Evolutionary conservation across 2,329 filamentous ascomycete genomes (phyloP), one percentile per base, ranked within the genome.

Genomic region (Alternaria sp.): DNA sequence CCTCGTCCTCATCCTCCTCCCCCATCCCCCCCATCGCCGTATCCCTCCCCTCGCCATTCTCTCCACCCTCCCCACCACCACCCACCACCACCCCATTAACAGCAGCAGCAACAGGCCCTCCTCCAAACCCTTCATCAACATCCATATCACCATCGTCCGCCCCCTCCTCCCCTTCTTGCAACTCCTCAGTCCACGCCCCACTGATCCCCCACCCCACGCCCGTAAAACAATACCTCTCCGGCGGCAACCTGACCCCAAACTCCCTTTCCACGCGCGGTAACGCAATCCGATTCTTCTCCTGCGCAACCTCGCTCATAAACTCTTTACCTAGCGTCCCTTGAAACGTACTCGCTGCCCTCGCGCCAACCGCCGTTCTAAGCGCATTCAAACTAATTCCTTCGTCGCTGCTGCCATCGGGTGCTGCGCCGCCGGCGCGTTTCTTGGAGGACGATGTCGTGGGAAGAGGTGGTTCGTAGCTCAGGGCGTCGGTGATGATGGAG

Each of bases 281-380:
- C 54, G 72, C 74, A 56, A 65, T 74, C 23, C 60, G 52, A 84
- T 93, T 70, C 65, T 81, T 78, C 39, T 77, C 75, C 3, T 54
- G 61, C 46, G 75, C 91, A n/a, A 92, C 80, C 73, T 93, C 90
- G 56, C 88, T 80, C 80, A 93, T 83, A 76, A 90, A 93, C 65
- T 94, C 91, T 73, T 93, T 93, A 0, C 86, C 85, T 80, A 71
- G 83, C 81, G 61, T 85, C 78, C 61, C 84, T 3, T 44, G 36
- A 78, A 92, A 93, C 72, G 91, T 88, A 73, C 88, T 90, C 29
- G 87, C 84, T 41, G 91, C 81, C 4, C 90, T 82, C 45, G 85
- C 86, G 4, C 86, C 84, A 56, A 93, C 90, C 24, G 90, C 90
- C n/a, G 92, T 85, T 63, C 89, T 85, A 33, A 93, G 81, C 39